Evolutionary conservation across 345 rosid species (phyloP).

Genomic region (Ceriops zippeliana): DNA sequence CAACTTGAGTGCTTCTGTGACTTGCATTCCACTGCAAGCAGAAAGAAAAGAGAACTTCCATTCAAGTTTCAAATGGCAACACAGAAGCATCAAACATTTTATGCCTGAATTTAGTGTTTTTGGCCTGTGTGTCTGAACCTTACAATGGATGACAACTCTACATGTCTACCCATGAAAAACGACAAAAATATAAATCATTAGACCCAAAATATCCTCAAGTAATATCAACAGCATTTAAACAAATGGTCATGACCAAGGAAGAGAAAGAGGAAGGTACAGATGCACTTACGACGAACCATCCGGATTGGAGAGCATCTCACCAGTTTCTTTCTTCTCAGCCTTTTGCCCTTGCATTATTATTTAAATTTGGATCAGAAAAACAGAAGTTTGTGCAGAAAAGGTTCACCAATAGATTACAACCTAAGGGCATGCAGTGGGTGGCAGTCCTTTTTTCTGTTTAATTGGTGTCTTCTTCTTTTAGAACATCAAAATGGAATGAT

Average conservation of each 20-base stretch:
- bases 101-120: neutral
- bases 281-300: slow-evolving; percentile 92
- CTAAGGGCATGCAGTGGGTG: too few relatives aligned
- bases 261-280: slow-evolving; percentile 10
- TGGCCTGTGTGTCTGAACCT: neutral
- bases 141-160: neutral
- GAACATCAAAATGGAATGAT: too few relatives aligned
- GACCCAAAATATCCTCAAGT: slow-evolving; percentile 6
- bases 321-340: slow-evolving; percentile 85
- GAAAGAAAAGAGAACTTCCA: slow-evolving; percentile 11
- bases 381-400: slow-evolving; percentile 6
- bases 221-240: neutral
- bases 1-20: slow-evolving; percentile 98
- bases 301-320: slow-evolving; percentile 69
- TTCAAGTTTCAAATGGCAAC: slow-evolving; percentile 9
- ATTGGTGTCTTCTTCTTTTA: too few relatives aligned
- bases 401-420: neutral
- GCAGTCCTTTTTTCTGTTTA: too few relatives aligned
- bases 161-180: neutral
- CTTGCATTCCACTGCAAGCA: slow-evolving; percentile 84
- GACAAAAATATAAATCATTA: neutral
- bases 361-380: slow-evolving; percentile 20
- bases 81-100: neutral
- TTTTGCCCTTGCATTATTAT: slow-evolving; percentile 64
- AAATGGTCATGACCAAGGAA: neutral